Evolutionary conservation across 306 rosid species (phyloP).

Genomic region (Gillenia trifoliata): DNA sequence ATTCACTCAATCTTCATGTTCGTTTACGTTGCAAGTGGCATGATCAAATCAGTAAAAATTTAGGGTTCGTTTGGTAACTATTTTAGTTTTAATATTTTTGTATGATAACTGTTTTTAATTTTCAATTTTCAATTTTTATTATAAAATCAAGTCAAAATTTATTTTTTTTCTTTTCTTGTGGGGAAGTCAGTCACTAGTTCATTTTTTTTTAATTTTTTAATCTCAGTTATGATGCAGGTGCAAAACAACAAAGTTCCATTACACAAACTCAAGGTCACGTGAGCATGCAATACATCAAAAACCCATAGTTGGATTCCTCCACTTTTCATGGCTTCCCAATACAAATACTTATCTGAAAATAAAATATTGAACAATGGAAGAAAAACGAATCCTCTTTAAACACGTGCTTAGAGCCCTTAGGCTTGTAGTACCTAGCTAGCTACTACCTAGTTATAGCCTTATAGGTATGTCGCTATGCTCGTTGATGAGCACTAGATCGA

Average conservation of each 20-base stretch:
- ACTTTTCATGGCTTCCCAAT: neutral
- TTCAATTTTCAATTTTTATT: no score
- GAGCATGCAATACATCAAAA: neutral
- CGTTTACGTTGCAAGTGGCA: no score
- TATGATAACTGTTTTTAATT: no score
- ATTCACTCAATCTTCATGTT: no score
- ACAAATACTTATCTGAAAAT: no score
- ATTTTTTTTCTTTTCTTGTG: no score
- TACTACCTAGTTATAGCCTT: neutral
- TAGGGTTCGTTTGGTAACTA: no score
- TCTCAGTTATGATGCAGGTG: neutral
- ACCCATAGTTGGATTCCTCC: neutral
- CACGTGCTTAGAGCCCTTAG: slow-evolving; percentile 33
- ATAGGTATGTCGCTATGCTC: slow-evolving; percentile 21
- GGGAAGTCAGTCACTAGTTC: no score
- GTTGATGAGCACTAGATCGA: neutral
- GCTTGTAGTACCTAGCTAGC: slow-evolving; percentile 23
- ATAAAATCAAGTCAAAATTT: no score
- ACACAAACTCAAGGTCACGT: neutral
- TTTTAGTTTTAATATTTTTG: no score
- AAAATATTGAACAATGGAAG: no score
- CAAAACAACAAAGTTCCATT: neutral
- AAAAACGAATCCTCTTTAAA: slow-evolving; percentile 43
- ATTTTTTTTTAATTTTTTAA: no score
- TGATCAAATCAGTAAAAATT: neutral